A percentile compares a stretch with the other conserved stretches of the same genome.
Evolutionary conservation across 2,329 filamentous ascomycete genomes (phyloP).

Genomic region (Fusarium heterosporum): DNA sequence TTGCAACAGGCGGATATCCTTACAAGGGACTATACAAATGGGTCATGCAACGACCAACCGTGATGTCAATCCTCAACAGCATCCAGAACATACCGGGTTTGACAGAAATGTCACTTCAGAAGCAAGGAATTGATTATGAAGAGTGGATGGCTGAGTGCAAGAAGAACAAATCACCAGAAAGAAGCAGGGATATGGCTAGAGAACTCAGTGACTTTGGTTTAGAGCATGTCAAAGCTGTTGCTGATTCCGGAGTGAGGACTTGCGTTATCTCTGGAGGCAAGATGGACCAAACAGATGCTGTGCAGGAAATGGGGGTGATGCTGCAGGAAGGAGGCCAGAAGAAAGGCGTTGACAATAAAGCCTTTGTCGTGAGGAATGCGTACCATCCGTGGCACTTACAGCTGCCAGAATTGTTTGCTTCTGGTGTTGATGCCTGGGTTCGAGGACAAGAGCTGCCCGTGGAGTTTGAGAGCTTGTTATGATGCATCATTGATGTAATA

Average conservation of each 20-base stretch:
- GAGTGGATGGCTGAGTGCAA: conserved; percentile 16
- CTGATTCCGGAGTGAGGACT: conserved; percentile 15
- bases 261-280: conserved; percentile 29
- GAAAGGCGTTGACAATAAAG: conserved; percentile 6
- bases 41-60: conserved; percentile 13
- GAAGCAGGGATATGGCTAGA: not conserved
- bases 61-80: conserved; percentile 2
- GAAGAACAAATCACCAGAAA: conserved; percentile 23
- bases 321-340: not conserved
- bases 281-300: conserved; percentile 27
- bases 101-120: not conserved
- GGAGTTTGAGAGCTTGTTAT: conserved; percentile 11
- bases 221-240: conserved; percentile 4
- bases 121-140: conserved; percentile 28
- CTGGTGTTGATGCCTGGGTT: conserved; percentile 21
- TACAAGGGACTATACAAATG: conserved; percentile 27
- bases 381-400: conserved; percentile 37
- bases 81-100: conserved; percentile 10
- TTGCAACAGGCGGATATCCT: conserved; percentile 16
- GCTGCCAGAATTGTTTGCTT: conserved; percentile 26
- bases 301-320: conserved; percentile 11
- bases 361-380: conserved; percentile 21
- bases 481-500: not conserved
- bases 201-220: conserved; percentile 12
- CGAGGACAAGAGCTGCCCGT: not conserved